Percentiles rank a stretch among this genome's conserved stretches.
These are phyloP conservation scores for Rhodotorula glutinis DNA, from an alignment of 1,284 basidiomycete species.

Conservation along the genomic window DNA sequence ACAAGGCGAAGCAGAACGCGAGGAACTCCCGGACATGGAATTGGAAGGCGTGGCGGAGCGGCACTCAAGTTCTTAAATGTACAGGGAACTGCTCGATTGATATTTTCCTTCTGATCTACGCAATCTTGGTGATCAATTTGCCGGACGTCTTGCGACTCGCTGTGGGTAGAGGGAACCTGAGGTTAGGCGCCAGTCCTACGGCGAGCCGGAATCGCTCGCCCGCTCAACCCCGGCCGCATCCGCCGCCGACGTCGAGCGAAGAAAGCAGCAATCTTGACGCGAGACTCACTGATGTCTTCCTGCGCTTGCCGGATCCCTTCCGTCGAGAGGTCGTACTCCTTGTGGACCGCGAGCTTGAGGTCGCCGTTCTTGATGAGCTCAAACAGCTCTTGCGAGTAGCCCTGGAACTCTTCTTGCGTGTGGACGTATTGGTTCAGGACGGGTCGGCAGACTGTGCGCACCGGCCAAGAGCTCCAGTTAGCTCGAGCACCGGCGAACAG, in stretches of 20 bases:
- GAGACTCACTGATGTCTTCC: slow-evolving; percentile 59
- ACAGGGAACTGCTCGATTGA: too few relatives aligned
- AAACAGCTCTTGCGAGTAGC: slow-evolving; percentile 68
- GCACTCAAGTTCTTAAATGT: too few relatives aligned
- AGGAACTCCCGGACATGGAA: too few relatives aligned
- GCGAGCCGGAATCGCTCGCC: too few relatives aligned
- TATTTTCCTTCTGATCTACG: slow-evolving; percentile 9
- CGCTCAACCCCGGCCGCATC: too few relatives aligned
- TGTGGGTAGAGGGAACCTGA: background rate
- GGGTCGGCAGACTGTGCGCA: slow-evolving; percentile 45
- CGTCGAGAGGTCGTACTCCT: slow-evolving; percentile 70
- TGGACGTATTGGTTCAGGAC: slow-evolving; percentile 55
- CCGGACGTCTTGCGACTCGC: slow-evolving; percentile 72
- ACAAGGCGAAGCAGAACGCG: too few relatives aligned
- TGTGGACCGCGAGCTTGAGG: slow-evolving; percentile 67
- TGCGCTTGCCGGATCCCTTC: slow-evolving; percentile 78
- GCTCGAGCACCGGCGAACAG: slow-evolving; percentile 48
- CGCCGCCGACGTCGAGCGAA: too few relatives aligned
- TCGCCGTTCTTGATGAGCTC: slow-evolving; percentile 60
- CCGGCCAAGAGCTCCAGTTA: background rate
- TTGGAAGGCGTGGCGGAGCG: too few relatives aligned
- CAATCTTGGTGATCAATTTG: slow-evolving; percentile 72
- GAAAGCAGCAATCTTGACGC: too few relatives aligned
- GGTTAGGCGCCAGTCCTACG: background rate
- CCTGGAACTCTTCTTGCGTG: slow-evolving; percentile 66